Evolutionary conservation across 495 filamentous ascomycete species (phyloP), one percentile per base, ranked within the genome.

Genomic region (Xanthoparmelia taractica): DNA sequence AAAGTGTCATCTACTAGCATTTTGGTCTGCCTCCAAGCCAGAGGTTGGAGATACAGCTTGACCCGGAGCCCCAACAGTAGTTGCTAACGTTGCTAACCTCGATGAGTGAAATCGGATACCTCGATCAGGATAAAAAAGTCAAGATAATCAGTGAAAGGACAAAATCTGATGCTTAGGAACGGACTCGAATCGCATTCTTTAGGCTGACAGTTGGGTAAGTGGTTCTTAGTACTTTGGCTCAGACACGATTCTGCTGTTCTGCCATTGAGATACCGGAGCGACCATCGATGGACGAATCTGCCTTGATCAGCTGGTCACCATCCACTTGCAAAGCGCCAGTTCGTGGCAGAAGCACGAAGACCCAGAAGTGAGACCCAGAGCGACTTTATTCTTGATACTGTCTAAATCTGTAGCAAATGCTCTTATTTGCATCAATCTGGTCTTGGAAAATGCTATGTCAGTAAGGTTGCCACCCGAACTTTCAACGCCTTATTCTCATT

Each of bases 201-300:
- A 54, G 25, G 25, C 23, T 34, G 34, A 38, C 25, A 17, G 18
- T 41, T n/a, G n/a, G 31, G 56, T 25, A 25, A 40, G 56, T 27
- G 38, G 5, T 10, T 59, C 37, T 18, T 13, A 25, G 47, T 33
- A 61, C 36, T 36, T 25, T 48, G 0, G 25, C 47, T 36, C 60
- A 29, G 23, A 38, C n/a, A 4, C 43, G 20, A 15, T 6, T 48
- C 34, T 55, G 48, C 41, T 10, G 45, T 54, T 61, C 47, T 61
- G 38, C 47, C 34, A 41, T 31, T 61, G 60, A 41, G 55, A 15
- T 43, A 31, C 34, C 60, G 31, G 60, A 52, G 60, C 60, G 10
- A 48, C 15, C 41, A 10, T 61, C 43, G 23, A 17, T 41, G 10
- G 34, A 25, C 23, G 36, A 29, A 18, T 15, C 31, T 25, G 23